These are phyloP conservation scores for Hemerocallis citrina DNA, from an alignment of 106 monocot genomes.

Conservation along the genomic window DNA sequence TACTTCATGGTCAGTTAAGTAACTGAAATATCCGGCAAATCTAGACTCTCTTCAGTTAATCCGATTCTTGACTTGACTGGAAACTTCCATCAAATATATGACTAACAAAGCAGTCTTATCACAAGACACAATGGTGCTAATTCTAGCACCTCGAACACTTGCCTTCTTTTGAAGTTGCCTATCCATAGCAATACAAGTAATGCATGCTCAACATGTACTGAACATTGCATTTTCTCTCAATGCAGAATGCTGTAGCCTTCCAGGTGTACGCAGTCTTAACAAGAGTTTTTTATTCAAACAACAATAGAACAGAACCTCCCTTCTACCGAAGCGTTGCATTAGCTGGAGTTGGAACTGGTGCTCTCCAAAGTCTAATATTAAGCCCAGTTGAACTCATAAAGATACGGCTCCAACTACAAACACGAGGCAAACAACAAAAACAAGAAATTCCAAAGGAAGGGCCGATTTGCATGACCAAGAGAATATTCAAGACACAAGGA, in stretches of 20 bases:
- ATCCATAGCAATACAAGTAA: too few relatives aligned
- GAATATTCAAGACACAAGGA: conserved; percentile 49
- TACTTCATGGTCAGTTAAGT: too few relatives aligned
- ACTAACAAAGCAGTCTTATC: too few relatives aligned
- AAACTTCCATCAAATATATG: too few relatives aligned
- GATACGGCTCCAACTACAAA: conserved; percentile 71
- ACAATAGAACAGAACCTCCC: conserved; percentile 36
- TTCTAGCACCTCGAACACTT: too few relatives aligned
- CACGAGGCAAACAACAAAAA: conserved; percentile 3
- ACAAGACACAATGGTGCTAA: too few relatives aligned
- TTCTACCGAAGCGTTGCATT: conserved; percentile 66
- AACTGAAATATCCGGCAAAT: too few relatives aligned
- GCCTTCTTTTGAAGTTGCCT: too few relatives aligned
- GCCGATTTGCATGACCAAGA: conserved; percentile 50
- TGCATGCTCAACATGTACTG: too few relatives aligned
- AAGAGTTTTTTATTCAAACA: conserved; percentile 39
- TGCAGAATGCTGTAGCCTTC: conserved; percentile 94
- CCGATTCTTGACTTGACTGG: too few relatives aligned
- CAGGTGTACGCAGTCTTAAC: conserved; percentile 78
- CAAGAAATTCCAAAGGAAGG: conserved; percentile 13
- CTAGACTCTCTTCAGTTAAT: too few relatives aligned
- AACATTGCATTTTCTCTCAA: not conserved
- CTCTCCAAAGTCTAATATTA: conserved; percentile 66
- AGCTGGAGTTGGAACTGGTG: conserved; percentile 71
- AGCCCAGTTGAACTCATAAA: conserved; percentile 89